phyloP scores from a whole-genome alignment of 768 basidiomycete species.

The Astraeus odoratus region DNA sequence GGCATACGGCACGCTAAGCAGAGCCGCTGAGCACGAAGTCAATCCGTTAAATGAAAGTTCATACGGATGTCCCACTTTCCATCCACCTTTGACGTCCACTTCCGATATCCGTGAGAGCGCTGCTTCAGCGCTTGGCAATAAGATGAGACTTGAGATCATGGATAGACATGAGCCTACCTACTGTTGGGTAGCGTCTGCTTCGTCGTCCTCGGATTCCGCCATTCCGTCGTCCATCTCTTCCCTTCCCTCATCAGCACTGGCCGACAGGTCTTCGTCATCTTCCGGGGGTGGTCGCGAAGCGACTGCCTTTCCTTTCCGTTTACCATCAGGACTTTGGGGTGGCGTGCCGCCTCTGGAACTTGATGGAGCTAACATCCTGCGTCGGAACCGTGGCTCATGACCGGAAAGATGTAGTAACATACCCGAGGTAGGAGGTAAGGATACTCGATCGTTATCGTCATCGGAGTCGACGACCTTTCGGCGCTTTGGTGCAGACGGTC shows the following conservation, averaged over 20 bases:
- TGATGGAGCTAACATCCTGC: not conserved
- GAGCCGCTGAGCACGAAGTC: not conserved
- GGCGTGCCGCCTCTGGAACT: not conserved
- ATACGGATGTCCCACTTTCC: constrained; percentile 82
- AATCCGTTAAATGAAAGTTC: constrained; percentile 23
- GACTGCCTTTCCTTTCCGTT: constrained; percentile 15
- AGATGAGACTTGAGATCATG: constrained; percentile 1
- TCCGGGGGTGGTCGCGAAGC: constrained; percentile 14
- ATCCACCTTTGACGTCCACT: constrained; percentile 73
- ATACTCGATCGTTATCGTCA: constrained; percentile 33
- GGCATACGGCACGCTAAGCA: constrained; percentile 81
- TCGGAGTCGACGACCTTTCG: constrained; percentile 50
- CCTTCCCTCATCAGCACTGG: constrained; percentile 36
- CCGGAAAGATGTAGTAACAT: not conserved
- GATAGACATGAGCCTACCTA: constrained; percentile 22
- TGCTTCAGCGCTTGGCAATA: constrained; percentile 51
- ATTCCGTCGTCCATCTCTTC: constrained; percentile 32
- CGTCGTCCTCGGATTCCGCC: constrained; percentile 37
- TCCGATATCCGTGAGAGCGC: constrained; percentile 53
- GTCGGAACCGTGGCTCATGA: not conserved
- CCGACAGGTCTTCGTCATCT: constrained; percentile 27
- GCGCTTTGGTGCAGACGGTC: constrained; percentile 37
- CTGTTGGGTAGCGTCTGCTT: constrained; percentile 56
- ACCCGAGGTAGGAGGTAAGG: constrained; percentile 3
- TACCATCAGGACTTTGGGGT: constrained; percentile 6